phyloP scores from a whole-genome alignment of 805 yeast genomes.

The Kluyveromyces dobzhanskii region DNA sequence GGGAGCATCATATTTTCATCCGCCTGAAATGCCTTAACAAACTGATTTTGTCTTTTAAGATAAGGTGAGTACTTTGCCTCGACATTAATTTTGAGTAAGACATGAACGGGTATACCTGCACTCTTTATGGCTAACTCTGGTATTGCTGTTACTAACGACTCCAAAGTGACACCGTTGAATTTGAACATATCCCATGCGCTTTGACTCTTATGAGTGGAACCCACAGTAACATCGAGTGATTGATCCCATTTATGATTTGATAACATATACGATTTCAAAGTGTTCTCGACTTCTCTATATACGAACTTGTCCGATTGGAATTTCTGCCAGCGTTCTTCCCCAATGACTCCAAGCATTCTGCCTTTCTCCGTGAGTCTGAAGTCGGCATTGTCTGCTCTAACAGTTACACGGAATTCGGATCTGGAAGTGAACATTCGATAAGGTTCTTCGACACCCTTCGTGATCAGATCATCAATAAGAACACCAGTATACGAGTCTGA shows the following conservation, averaged over 20 bases:
- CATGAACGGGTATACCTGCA: constrained; percentile 33
- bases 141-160: constrained; percentile 22
- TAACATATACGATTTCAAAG: constrained; percentile 36
- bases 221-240: constrained; percentile 37
- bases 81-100: constrained; percentile 55
- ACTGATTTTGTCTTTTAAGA: constrained; percentile 60
- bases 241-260: constrained; percentile 61
- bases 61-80: constrained; percentile 82
- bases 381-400: constrained; percentile 93
- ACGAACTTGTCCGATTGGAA: constrained; percentile 36
- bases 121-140: constrained; percentile 31
- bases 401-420: constrained; percentile 84
- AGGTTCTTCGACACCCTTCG: constrained; percentile 95
- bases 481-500: constrained; percentile 90
- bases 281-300: constrained; percentile 37
- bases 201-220: constrained; percentile 45
- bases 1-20: constrained; percentile 81
- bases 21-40: constrained; percentile 67
- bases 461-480: constrained; percentile 83
- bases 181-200: constrained; percentile 68
- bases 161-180: constrained; percentile 37
- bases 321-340: constrained; percentile 45
- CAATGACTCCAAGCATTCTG: constrained; percentile 54
- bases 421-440: constrained; percentile 97
- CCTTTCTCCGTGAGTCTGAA: constrained; percentile 70